phyloP scores from a whole-genome alignment of 2,329 filamentous ascomycete genomes.

The Trichoderma gracile region DNA sequence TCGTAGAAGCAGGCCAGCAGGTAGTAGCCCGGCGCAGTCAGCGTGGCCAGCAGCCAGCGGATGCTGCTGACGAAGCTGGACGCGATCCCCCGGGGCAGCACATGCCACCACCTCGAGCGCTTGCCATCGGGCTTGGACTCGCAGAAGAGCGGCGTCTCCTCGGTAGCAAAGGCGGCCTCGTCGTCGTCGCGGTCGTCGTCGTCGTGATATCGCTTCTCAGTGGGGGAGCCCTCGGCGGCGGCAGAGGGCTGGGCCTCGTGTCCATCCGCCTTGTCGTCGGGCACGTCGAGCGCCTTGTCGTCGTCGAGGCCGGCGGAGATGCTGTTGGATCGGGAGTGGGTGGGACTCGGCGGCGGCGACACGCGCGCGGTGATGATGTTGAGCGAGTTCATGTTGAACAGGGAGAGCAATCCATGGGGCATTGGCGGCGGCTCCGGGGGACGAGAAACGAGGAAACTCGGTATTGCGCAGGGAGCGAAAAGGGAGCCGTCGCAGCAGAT shows the following conservation, averaged over 20 bases:
- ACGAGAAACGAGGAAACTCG: too few relatives aligned
- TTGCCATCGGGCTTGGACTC: constrained; percentile 40
- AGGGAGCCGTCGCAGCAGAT: constrained; percentile 20
- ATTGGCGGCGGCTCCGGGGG: constrained; percentile 21
- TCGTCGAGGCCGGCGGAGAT: constrained; percentile 53
- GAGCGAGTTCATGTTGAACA: constrained; percentile 86
- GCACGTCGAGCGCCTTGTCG: constrained; percentile 38
- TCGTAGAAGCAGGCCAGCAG: constrained; percentile 82
- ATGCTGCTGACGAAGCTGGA: constrained; percentile 73
- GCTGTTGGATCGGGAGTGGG: constrained; percentile 62
- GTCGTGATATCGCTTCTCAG: constrained; percentile 42
- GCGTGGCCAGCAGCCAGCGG: constrained; percentile 73
- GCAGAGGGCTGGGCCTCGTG: constrained; percentile 38
- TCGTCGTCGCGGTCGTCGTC: constrained; percentile 38
- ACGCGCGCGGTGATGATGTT: constrained; percentile 89
- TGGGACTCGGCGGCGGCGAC: constrained; percentile 59
- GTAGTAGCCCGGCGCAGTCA: constrained; percentile 80
- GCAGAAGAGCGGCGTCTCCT: constrained; percentile 65
- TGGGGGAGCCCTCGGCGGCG: constrained; percentile 40
- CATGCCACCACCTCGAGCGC: constrained; percentile 52
- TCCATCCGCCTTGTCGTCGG: constrained; percentile 38
- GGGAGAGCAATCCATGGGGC: constrained; percentile 55
- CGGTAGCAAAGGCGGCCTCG: constrained; percentile 44
- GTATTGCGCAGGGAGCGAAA: neutral
- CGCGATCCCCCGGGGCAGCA: constrained; percentile 68